Evolutionary conservation across 2,329 filamentous ascomycete species (phyloP).

Genomic region (Penicillium sp.): DNA sequence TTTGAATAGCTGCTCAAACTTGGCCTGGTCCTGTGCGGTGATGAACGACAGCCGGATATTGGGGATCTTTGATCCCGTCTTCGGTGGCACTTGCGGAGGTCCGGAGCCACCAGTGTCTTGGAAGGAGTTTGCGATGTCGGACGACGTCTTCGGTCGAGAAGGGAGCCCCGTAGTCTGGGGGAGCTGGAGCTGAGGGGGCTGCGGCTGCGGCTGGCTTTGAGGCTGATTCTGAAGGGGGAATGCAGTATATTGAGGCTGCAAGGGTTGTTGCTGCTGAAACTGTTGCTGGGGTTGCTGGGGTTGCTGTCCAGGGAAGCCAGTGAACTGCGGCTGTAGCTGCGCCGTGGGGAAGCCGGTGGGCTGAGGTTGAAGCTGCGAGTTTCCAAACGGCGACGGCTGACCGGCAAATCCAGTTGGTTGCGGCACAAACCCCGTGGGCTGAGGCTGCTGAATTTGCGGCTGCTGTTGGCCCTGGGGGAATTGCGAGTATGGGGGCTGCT

Average conservation of each 20-base stretch:
- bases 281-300: slow-evolving; percentile 35
- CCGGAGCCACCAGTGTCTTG: slow-evolving; percentile 38
- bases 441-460: slow-evolving; percentile 48
- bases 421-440: slow-evolving; percentile 50
- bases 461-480: slow-evolving; percentile 44
- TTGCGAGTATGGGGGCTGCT: slow-evolving; percentile 39
- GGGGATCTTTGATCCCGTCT: slow-evolving; percentile 69
- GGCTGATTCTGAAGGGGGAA: slow-evolving; percentile 44
- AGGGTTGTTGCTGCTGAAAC: slow-evolving; percentile 40
- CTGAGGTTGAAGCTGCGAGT: slow-evolving; percentile 57
- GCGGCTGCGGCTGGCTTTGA: slow-evolving; percentile 32
- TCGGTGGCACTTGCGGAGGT: slow-evolving; percentile 58
- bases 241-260: slow-evolving; percentile 57
- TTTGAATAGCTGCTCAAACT: slow-evolving; percentile 97
- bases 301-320: slow-evolving; percentile 43
- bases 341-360: slow-evolving; percentile 59
- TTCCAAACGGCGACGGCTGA: slow-evolving; percentile 52
- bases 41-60: slow-evolving; percentile 95
- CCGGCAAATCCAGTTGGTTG: slow-evolving; percentile 54
- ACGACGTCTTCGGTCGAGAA: slow-evolving; percentile 57
- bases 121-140: slow-evolving; percentile 62
- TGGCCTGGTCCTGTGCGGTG: slow-evolving; percentile 86
- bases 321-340: slow-evolving; percentile 46
- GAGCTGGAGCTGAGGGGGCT: slow-evolving; percentile 32
- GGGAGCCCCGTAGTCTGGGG: slow-evolving; percentile 46